phyloP scores from a whole-genome alignment of 495 filamentous ascomycete species.

The Daldinia loculata region DNA sequence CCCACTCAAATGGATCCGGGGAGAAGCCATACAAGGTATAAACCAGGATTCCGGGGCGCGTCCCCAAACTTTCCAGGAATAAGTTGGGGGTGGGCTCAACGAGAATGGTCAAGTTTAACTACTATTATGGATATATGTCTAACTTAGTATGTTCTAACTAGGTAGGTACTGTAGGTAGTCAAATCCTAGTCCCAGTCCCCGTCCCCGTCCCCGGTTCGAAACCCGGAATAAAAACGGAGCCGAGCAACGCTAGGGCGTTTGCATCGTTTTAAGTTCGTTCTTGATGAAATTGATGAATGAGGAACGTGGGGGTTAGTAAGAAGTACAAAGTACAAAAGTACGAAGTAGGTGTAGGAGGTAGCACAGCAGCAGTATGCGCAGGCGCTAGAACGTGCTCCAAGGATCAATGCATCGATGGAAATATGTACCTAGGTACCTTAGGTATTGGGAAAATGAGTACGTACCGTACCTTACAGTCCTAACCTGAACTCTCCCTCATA shows the following conservation, averaged over 20 bases:
- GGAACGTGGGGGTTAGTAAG: neutral
- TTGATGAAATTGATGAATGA: neutral
- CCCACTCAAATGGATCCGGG: slow-evolving; percentile 23
- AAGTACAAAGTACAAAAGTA: neutral
- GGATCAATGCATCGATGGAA: neutral
- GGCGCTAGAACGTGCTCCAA: neutral
- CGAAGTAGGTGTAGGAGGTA: neutral
- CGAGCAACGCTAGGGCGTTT: neutral
- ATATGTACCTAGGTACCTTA: neutral
- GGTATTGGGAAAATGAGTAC: neutral
- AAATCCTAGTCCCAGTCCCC: neutral
- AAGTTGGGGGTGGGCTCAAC: slow-evolving; percentile 14
- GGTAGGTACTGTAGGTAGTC: neutral
- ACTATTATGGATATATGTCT: neutral
- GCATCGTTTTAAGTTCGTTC: neutral
- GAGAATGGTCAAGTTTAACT: neutral
- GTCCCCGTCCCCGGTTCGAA: neutral
- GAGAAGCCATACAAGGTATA: slow-evolving; percentile 17
- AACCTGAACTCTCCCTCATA: neutral
- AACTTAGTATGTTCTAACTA: neutral
- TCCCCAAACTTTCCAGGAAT: slow-evolving; percentile 10
- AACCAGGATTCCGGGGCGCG: slow-evolving; percentile 22
- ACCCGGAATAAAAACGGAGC: slow-evolving; percentile 1
- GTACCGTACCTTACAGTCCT: neutral
- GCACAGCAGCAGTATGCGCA: neutral